These are phyloP conservation scores for Arthroderma sp. DNA, from an alignment of 2,329 filamentous ascomycete genomes.

Conservation along the genomic window DNA sequence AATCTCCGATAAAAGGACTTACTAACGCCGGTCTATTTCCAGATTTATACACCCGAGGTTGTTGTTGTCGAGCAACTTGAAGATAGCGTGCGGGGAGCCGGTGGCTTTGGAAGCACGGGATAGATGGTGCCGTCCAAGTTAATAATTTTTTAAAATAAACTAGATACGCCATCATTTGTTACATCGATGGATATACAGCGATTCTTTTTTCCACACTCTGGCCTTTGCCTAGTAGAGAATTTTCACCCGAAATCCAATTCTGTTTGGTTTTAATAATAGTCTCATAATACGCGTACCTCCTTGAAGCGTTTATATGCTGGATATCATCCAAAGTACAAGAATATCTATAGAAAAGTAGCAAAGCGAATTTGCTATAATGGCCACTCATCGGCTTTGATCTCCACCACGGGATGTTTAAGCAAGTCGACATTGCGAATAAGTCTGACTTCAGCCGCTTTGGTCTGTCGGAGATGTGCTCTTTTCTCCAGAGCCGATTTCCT, in stretches of 20 bases:
- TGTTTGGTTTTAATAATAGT: background rate
- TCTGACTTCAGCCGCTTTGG: constrained; percentile 77
- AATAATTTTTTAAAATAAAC: constrained; percentile 1
- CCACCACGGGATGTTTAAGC: constrained; percentile 51
- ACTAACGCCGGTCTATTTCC: background rate
- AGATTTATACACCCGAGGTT: constrained; percentile 85
- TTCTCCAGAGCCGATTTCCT: constrained; percentile 37
- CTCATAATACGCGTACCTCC: no score
- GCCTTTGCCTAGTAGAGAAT: no score
- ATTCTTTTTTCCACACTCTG: no score
- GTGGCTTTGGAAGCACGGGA: constrained; percentile 85
- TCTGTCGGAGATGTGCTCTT: constrained; percentile 54
- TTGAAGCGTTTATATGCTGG: no score
- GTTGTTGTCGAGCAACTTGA: constrained; percentile 79
- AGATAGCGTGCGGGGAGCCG: constrained; percentile 78
- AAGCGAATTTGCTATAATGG: background rate
- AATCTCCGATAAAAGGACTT: no score
- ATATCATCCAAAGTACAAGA: no score
- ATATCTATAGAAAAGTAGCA: no score
- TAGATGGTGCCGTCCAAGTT: background rate
- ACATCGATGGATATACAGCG: background rate
- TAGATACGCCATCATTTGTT: background rate
- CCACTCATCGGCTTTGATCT: constrained; percentile 42
- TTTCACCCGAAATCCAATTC: background rate
- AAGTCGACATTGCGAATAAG: constrained; percentile 62